Evolutionary conservation across 75 land plant species (phyloP).

Genomic region (Picea sitchensis): DNA sequence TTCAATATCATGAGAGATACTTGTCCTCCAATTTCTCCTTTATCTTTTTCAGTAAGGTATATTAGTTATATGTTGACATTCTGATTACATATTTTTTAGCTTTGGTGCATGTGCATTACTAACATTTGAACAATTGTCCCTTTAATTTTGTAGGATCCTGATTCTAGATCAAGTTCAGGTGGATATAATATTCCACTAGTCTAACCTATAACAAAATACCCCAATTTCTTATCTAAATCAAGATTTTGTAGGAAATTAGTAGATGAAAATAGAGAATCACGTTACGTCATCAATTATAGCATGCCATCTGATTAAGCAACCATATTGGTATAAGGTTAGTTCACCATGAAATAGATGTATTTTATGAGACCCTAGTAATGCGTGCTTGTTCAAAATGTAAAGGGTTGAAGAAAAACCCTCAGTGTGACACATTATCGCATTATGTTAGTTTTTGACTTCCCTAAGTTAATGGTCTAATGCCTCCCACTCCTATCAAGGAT

Average conservation of each 20-base stretch:
- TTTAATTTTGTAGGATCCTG: no score
- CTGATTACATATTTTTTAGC: no score
- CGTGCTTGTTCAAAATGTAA: neutral
- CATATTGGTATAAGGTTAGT: neutral
- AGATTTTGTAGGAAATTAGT: neutral
- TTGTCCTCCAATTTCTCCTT: no score
- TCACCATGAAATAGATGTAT: neutral
- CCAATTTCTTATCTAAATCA: no score
- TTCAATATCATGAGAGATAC: no score
- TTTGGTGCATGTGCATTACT: no score
- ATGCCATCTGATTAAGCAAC: neutral
- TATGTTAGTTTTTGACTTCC: neutral
- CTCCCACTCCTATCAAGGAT: neutral
- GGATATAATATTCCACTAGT: no score
- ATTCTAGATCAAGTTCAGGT: no score
- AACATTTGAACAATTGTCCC: no score
- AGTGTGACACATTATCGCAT: neutral
- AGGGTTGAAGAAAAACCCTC: neutral
- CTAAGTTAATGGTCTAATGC: neutral
- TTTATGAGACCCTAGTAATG: neutral
- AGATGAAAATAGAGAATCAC: neutral
- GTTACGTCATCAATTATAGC: neutral
- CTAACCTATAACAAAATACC: no score
- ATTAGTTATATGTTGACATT: no score
- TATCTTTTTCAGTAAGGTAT: no score